Percentiles rank a stretch among this genome's conserved stretches.
These are phyloP conservation scores for Diaporthe longicolla DNA, from an alignment of 2,329 filamentous ascomycete genomes.

Conservation along the genomic window DNA sequence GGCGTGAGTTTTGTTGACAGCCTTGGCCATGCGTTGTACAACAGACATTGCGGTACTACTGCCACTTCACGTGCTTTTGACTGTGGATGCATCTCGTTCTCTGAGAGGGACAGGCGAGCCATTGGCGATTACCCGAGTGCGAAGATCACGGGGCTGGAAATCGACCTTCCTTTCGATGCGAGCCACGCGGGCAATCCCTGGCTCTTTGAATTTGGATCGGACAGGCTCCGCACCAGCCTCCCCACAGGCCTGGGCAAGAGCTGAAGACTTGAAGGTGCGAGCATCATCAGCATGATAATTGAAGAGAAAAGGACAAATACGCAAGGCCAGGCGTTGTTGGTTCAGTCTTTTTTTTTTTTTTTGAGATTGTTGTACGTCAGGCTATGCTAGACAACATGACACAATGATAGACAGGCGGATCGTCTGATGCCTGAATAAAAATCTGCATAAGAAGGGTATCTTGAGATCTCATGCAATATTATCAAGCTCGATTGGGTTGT, in stretches of 20 bases:
- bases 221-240: conserved; percentile 22
- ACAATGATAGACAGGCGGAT: conserved; percentile 29
- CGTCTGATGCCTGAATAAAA: conserved; percentile 22
- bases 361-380: conserved; percentile 34
- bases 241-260: conserved; percentile 26
- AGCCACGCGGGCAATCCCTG: conserved; percentile 7
- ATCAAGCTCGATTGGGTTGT: background rate
- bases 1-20: background rate
- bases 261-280: conserved; percentile 11
- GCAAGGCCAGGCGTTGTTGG: conserved; percentile 39
- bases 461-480: conserved; percentile 8
- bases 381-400: conserved; percentile 25
- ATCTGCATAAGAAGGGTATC: conserved; percentile 29
- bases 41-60: conserved; percentile 9
- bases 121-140: background rate
- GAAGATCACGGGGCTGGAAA: background rate
- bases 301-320: conserved; percentile 31
- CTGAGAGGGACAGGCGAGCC: conserved; percentile 14
- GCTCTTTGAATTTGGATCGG: background rate
- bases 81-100: conserved; percentile 23
- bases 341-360: conserved; percentile 3
- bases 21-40: background rate
- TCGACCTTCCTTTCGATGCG: conserved; percentile 8
- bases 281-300: conserved; percentile 35
- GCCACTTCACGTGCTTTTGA: conserved; percentile 8